Base-by-base conservation (phyloP, 2,329 filamentous ascomycete genomes). In the Aspergillus pseudotamarii region DNA sequence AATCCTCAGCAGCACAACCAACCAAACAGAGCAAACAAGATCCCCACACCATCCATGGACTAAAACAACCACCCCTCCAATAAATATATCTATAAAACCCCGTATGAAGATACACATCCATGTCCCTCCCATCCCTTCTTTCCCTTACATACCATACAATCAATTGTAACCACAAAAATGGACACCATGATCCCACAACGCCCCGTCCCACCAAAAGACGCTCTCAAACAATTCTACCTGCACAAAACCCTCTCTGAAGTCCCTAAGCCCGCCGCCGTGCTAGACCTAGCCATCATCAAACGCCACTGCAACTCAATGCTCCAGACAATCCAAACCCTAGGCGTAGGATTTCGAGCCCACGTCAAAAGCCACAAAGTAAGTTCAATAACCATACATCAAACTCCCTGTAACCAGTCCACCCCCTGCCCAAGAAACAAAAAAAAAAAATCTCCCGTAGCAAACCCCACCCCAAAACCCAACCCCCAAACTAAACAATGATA, bases 331-430 rank as follows among this genome's bases (percentile, higher is more conserved):
- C 75, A 83, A 46, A 78, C 79, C 57, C 78, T 94, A 16, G 81
- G 83, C 0, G 81, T 94, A 28, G 84, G 83, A 8, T 94, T 92
- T 81, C 83, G 92, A 63, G 89, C 90, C 1, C 92, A 95, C 75
- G 87, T 94, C 64, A 95, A 95, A 79, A 93, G 91, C 26, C 92
- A 95, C 76, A 95, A 95, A 81, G 90, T 89, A 77, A 60, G 71
- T 46, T 11, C 23, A 32, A 16, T 23, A 26, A 11, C 8, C n/a
- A 21, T n/a, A 30, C 6, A 46, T 23, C 19, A 8, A 38, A 21
- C 23, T 14, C 11, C n/a, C 9, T 10, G 5, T 23, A 23, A 3
- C 43, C n/a, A 6, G 38, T 1, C 38, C 16, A 41, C 16, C 19
- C 38, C 10, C 19, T n/a, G 16, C 11, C 14, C 14, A 23, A 23